A percentile compares a stretch with the other conserved stretches of the same genome.
Conservation (phyloP, 345 rosid species). For the Citrus australasica region DNA sequence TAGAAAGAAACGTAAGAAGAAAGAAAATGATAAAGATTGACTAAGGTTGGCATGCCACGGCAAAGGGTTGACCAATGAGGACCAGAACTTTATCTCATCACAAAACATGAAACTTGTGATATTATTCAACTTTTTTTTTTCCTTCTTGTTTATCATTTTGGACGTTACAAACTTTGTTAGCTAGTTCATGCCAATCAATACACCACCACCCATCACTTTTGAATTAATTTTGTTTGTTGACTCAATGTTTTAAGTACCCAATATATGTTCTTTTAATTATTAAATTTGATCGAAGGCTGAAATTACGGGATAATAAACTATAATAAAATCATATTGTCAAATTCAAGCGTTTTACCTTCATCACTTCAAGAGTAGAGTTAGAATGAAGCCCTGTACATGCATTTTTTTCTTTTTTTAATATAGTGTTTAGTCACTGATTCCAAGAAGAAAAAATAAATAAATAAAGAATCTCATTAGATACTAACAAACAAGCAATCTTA, state of each 20-base stretch:
- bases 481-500: no score
- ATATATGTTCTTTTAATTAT: not conserved
- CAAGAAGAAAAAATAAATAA: not conserved
- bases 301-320: no score
- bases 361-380: no score
- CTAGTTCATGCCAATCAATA: not conserved
- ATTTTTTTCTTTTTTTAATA: no score
- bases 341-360: no score
- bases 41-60: not conserved
- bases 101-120: constrained; percentile 7
- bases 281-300: not conserved
- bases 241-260: not conserved
- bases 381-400: no score
- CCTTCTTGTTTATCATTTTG: not conserved
- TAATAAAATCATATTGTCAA: no score
- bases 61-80: constrained; percentile 8
- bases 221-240: not conserved
- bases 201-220: not conserved
- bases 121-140: not conserved
- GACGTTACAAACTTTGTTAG: not conserved
- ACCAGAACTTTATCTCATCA: not conserved
- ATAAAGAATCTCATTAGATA: not conserved
- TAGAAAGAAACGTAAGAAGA: not conserved
- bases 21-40: constrained; percentile 3
- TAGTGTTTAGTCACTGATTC: not conserved